These are phyloP conservation scores for Escovopsis sp. DNA, from an alignment of 2,329 filamentous ascomycete species.

Conservation along the genomic window DNA sequence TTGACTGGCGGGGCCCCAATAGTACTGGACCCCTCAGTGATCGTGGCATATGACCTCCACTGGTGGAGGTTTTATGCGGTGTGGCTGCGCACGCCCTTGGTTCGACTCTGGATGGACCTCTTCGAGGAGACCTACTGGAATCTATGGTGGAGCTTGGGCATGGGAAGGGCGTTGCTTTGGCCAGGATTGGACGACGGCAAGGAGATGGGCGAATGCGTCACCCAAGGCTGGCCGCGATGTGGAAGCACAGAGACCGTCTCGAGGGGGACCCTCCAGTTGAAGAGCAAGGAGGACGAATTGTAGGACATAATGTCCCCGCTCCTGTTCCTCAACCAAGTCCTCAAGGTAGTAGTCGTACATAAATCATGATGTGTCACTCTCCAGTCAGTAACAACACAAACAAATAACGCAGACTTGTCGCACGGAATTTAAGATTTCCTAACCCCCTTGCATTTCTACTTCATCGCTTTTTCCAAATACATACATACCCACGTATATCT, in stretches of 20 bases:
- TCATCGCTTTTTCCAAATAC: not conserved
- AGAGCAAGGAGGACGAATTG: not conserved
- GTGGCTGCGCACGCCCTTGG: constrained; percentile 5
- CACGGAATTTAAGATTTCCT: not conserved
- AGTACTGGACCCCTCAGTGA: constrained; percentile 4
- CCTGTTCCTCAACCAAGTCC: too few relatives aligned
- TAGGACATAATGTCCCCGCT: not conserved
- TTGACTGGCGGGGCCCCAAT: constrained; percentile 5
- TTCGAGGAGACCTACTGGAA: constrained; percentile 6
- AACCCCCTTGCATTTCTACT: too few relatives aligned
- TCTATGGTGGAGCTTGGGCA: constrained; percentile 5
- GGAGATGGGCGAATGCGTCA: constrained; percentile 5
- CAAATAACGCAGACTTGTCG: not conserved
- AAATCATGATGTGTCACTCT: too few relatives aligned
- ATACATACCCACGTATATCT: not conserved
- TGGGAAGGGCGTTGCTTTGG: constrained; percentile 5
- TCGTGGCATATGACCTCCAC: constrained; percentile 4
- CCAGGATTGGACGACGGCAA: constrained; percentile 4
- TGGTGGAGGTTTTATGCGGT: constrained; percentile 7
- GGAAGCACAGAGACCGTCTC: not conserved
- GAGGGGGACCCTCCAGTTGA: constrained; percentile 3
- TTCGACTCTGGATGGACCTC: constrained; percentile 5
- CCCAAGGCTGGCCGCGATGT: constrained; percentile 4
- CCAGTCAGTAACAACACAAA: too few relatives aligned
- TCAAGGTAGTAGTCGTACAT: not conserved